Conservation (phyloP, 352 stramenopile species). For the Phytophthora citrophthora region DNA sequence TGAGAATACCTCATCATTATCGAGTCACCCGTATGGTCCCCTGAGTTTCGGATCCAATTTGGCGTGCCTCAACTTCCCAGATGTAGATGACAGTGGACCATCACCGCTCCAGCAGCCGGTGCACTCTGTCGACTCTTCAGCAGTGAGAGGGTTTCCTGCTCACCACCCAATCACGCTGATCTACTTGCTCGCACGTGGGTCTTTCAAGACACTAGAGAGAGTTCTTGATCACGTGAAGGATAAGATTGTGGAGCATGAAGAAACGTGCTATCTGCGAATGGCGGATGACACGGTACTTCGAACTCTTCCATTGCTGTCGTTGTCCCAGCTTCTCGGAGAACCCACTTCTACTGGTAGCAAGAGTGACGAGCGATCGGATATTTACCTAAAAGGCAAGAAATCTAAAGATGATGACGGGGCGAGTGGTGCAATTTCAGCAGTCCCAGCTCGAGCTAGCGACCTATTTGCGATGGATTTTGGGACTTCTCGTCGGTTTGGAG, state of each 20-base stretch:
- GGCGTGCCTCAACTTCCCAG: constrained; percentile 59
- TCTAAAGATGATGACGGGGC: constrained; percentile 3
- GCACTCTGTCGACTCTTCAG: background rate
- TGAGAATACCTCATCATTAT: constrained; percentile 56
- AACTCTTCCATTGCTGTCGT: constrained; percentile 56
- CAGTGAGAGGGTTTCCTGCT: constrained; percentile 35
- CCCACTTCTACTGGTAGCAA: constrained; percentile 18
- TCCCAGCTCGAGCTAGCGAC: constrained; percentile 68
- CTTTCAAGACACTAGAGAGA: constrained; percentile 64
- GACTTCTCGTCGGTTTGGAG: constrained; percentile 32
- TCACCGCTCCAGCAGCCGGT: constrained; percentile 14
- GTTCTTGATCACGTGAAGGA: constrained; percentile 63
- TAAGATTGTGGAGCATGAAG: constrained; percentile 71
- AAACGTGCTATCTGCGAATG: constrained; percentile 84
- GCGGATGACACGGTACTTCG: constrained; percentile 52
- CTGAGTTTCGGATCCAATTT: constrained; percentile 59
- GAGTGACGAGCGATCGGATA: constrained; percentile 49
- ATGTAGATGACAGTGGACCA: constrained; percentile 42
- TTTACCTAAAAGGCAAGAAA: constrained; percentile 50
- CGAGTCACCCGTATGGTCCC: constrained; percentile 57
- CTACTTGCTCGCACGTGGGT: constrained; percentile 73
- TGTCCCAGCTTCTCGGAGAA: constrained; percentile 54
- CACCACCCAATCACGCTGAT: constrained; percentile 72
- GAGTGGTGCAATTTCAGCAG: constrained; percentile 7
- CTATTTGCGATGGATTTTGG: constrained; percentile 76